Evolutionary conservation across 257 asterid genomes (phyloP).

Genomic region (Ajuga chamaepitys): DNA sequence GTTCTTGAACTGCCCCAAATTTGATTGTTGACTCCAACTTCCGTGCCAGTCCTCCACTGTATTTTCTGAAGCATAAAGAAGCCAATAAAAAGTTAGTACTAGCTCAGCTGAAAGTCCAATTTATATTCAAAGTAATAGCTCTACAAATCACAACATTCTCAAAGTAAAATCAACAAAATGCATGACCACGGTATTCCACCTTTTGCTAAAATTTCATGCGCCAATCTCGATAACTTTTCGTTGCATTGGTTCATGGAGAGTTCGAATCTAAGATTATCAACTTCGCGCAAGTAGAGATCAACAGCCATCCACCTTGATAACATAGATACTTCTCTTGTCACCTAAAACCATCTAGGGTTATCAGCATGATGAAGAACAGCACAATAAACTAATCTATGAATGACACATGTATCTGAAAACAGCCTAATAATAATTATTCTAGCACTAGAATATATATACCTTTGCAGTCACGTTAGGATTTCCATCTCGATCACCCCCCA

Average conservation of each 20-base stretch:
- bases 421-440: background rate
- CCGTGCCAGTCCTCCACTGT: constrained; percentile 49
- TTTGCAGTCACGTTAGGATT: constrained; percentile 96
- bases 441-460: constrained; percentile 29
- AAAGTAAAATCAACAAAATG: background rate
- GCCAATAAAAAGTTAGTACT: constrained; percentile 11
- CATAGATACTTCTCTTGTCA: constrained; percentile 81
- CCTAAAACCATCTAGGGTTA: constrained; percentile 40
- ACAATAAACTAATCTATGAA: background rate
- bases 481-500: constrained; percentile 99
- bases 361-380: constrained; percentile 8
- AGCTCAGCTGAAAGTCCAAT: constrained; percentile 4
- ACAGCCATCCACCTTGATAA: constrained; percentile 98
- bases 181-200: constrained; percentile 26
- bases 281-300: constrained; percentile 81
- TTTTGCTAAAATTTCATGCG: constrained; percentile 72
- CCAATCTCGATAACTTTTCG: constrained; percentile 50
- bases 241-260: constrained; percentile 90
- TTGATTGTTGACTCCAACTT: constrained; percentile 42
- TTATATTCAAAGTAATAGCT: background rate
- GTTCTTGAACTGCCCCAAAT: constrained; percentile 50
- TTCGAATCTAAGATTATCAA: constrained; percentile 88
- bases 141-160: constrained; percentile 8
- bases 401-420: background rate
- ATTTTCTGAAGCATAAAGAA: constrained; percentile 41